A percentile compares a stretch with the other conserved stretches of the same genome.
Evolutionary conservation across 352 stramenopile species (phyloP).

Genomic region (Phytophthora pisi): DNA sequence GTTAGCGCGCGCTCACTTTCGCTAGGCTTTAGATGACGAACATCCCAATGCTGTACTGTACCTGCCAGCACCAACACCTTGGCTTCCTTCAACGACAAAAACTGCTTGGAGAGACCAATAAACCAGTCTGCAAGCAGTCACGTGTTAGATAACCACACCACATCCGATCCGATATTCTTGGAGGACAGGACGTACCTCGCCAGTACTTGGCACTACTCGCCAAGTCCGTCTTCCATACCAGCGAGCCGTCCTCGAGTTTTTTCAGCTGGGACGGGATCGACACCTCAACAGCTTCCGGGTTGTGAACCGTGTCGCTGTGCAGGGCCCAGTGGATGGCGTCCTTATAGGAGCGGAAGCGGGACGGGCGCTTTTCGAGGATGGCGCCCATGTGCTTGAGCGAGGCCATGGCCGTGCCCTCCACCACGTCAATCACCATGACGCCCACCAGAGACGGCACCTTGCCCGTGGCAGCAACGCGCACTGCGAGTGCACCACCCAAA

Average conservation of each 20-base stretch:
- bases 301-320: slow-evolving; percentile 76
- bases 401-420: slow-evolving; percentile 87
- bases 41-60: background rate
- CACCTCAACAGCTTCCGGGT: slow-evolving; percentile 71
- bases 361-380: slow-evolving; percentile 78
- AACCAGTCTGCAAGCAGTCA: slow-evolving; percentile 70
- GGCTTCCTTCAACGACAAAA: slow-evolving; percentile 69
- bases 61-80: slow-evolving; percentile 89
- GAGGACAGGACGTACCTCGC: slow-evolving; percentile 45
- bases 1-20: background rate
- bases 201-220: slow-evolving; percentile 77
- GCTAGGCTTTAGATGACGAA: background rate
- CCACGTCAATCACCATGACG: slow-evolving; percentile 90
- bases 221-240: slow-evolving; percentile 83
- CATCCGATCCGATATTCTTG: slow-evolving; percentile 1
- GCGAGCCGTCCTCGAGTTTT: slow-evolving; percentile 48
- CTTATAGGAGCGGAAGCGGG: slow-evolving; percentile 63
- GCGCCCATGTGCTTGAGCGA: slow-evolving; percentile 85
- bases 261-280: slow-evolving; percentile 85
- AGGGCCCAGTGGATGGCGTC: slow-evolving; percentile 85
- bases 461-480: slow-evolving; percentile 67
- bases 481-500: slow-evolving; percentile 82
- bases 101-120: slow-evolving; percentile 82
- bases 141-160: background rate
- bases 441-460: slow-evolving; percentile 71